Evolutionary conservation across 2,329 filamentous ascomycete genomes (phyloP).

Genomic region (Helicocarpus griseus): DNA sequence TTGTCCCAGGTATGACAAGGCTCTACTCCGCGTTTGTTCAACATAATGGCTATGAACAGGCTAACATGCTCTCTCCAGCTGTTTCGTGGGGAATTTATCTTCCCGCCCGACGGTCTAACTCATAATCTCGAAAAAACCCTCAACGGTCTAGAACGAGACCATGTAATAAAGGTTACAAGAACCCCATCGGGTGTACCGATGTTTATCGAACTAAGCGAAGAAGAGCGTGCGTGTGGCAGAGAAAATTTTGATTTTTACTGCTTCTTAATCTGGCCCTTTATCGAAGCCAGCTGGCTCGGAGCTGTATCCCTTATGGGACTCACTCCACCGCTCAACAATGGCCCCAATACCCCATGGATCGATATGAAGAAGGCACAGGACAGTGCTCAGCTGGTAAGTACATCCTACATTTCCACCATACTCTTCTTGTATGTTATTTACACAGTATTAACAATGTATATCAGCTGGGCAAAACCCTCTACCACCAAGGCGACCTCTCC

Average conservation of each 20-base stretch:
- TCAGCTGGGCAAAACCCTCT: conserved; percentile 86
- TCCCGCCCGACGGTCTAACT: conserved; percentile 73
- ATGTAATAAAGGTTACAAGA: conserved; percentile 60
- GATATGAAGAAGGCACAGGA: conserved; percentile 68
- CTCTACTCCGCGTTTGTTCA: neutral
- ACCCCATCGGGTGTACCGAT: conserved; percentile 46
- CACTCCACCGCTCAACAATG: conserved; percentile 53
- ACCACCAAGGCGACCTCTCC: conserved; percentile 91
- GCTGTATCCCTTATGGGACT: conserved; percentile 81
- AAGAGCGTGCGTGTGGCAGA: conserved; percentile 66
- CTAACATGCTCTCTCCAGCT: conserved; percentile 40
- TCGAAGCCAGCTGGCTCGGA: conserved; percentile 87
- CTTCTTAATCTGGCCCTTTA: conserved; percentile 97
- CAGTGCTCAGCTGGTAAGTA: conserved; percentile 64
- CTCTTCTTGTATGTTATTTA: neutral
- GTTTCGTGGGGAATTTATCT: conserved; percentile 96
- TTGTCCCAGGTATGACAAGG: conserved; percentile 52
- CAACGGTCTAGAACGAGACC: conserved; percentile 64
- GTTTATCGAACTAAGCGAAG: conserved; percentile 63
- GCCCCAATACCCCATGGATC: conserved; percentile 63
- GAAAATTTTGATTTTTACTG: conserved; percentile 99
- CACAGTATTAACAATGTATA: conserved; percentile 6
- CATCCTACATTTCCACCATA: neutral
- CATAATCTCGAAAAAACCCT: conserved; percentile 75
- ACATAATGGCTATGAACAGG: neutral